A percentile compares a stretch with the other conserved stretches of the same genome.
Evolutionary conservation across 2,329 filamentous ascomycete genomes (phyloP).

Genomic region (Purpureocillium lavendulum): DNA sequence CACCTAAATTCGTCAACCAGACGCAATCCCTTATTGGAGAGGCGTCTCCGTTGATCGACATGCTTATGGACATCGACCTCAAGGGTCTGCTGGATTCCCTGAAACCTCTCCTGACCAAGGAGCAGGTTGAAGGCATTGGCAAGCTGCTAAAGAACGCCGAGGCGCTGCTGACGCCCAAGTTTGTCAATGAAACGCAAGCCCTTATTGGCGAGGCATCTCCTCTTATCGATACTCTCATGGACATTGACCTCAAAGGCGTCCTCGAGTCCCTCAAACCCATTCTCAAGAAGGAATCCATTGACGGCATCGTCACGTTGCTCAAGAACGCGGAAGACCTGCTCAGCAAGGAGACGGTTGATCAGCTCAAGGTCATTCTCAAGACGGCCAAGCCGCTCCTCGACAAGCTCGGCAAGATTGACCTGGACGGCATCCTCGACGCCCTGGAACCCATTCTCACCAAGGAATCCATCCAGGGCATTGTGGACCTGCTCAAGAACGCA

Average conservation of each 20-base stretch:
- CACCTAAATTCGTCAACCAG: slow-evolving; percentile 21
- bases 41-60: slow-evolving; percentile 19
- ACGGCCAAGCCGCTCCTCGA: slow-evolving; percentile 23
- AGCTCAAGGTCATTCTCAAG: slow-evolving; percentile 11
- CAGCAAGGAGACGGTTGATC: slow-evolving; percentile 1
- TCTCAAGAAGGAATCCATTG: slow-evolving; percentile 16
- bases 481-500: slow-evolving; percentile 16
- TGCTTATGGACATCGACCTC: slow-evolving; percentile 22
- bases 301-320: slow-evolving; percentile 17
- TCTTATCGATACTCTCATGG: slow-evolving; percentile 15
- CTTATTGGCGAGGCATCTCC: slow-evolving; percentile 28
- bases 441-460: slow-evolving; percentile 16
- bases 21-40: slow-evolving; percentile 22
- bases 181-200: slow-evolving; percentile 32
- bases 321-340: slow-evolving; percentile 11
- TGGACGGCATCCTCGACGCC: slow-evolving; percentile 19
- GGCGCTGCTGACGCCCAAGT: slow-evolving; percentile 24
- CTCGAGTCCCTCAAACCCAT: slow-evolving; percentile 17
- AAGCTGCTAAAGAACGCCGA: slow-evolving; percentile 28
- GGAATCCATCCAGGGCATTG: slow-evolving; percentile 17
- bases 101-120: slow-evolving; percentile 24
- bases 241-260: slow-evolving; percentile 25
- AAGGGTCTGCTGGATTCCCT: slow-evolving; percentile 22
- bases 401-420: slow-evolving; percentile 20
- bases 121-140: slow-evolving; percentile 23